phyloP scores from a whole-genome alignment of 2,329 filamentous ascomycete genomes.

The Immersiporthe knoxdaviesiana region DNA sequence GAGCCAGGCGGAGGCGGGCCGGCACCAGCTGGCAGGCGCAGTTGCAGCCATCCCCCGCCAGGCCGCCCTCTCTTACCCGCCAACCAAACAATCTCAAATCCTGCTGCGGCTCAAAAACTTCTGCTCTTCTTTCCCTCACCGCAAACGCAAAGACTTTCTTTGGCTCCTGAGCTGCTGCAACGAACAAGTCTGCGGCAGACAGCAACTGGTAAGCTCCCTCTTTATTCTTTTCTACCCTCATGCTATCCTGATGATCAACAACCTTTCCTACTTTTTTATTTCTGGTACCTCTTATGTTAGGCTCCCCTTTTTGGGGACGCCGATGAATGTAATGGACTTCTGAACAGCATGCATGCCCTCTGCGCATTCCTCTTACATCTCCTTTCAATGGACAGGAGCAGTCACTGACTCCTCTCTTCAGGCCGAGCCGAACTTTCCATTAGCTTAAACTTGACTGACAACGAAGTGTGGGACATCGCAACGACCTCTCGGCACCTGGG shows the following conservation, averaged over 20 bases:
- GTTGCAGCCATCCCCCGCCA: neutral
- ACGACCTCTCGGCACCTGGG: neutral
- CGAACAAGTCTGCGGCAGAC: neutral
- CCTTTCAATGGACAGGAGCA: neutral
- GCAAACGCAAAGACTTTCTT: neutral
- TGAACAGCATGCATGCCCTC: slow-evolving; percentile 53
- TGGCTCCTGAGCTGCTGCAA: neutral
- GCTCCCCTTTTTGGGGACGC: slow-evolving; percentile 55
- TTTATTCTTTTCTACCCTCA: slow-evolving; percentile 27
- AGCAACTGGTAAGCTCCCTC: slow-evolving; percentile 40
- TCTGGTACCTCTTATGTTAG: slow-evolving; percentile 99
- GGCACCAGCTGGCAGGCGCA: neutral
- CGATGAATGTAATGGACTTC: slow-evolving; percentile 89
- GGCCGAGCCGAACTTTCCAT: neutral
- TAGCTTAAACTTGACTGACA: neutral
- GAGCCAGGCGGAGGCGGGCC: neutral
- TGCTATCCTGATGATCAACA: slow-evolving; percentile 71
- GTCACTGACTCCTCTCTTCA: slow-evolving; percentile 15
- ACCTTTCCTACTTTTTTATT: slow-evolving; percentile 62
- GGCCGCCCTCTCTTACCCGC: too few relatives aligned
- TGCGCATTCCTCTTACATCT: slow-evolving; percentile 15
- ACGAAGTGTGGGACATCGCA: neutral
- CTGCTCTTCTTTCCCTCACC: neutral
- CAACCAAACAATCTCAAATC: neutral
- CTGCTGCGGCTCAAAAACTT: neutral